These are phyloP conservation scores for Houttuynia cordata DNA, from an alignment of 164 flowering plant species.

Conservation along the genomic window DNA sequence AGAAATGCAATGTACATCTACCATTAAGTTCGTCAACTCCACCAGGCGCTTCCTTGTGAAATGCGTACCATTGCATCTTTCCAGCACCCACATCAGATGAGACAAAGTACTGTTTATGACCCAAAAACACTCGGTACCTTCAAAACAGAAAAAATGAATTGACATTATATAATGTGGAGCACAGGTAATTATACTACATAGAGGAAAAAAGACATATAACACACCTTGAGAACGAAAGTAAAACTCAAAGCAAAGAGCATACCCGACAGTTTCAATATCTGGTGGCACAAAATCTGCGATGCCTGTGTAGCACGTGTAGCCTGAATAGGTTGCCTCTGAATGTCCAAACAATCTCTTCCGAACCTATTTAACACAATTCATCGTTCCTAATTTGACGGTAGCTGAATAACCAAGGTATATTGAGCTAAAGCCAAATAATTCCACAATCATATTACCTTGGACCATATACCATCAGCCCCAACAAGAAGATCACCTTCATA, in stretches of 20 bases:
- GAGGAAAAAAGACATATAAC: not conserved
- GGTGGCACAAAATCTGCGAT: constrained; percentile 94
- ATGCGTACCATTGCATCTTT: constrained; percentile 99
- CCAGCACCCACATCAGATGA: constrained; percentile 97
- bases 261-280: constrained; percentile 93
- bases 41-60: constrained; percentile 78
- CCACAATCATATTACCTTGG: constrained; percentile 44
- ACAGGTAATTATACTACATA: not conserved
- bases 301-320: constrained; percentile 93
- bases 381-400: not conserved
- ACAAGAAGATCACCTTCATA: constrained; percentile 83
- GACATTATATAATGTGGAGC: not conserved
- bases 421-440: not conserved
- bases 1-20: constrained; percentile 9
- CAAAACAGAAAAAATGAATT: constrained; percentile 8
- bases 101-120: constrained; percentile 96
- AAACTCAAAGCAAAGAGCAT: constrained; percentile 8
- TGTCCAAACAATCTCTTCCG: constrained; percentile 72
- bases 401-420: not conserved
- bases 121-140: constrained; percentile 94
- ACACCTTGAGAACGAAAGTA: not conserved
- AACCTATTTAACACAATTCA: constrained; percentile 37
- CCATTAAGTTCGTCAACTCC: constrained; percentile 69
- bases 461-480: constrained; percentile 99
- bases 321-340: constrained; percentile 61